Percentiles rank a stretch among this genome's conserved stretches.
These are phyloP conservation scores for Yamadazyma endophytica DNA, from an alignment of 805 yeast genomes.

Conservation along the genomic window DNA sequence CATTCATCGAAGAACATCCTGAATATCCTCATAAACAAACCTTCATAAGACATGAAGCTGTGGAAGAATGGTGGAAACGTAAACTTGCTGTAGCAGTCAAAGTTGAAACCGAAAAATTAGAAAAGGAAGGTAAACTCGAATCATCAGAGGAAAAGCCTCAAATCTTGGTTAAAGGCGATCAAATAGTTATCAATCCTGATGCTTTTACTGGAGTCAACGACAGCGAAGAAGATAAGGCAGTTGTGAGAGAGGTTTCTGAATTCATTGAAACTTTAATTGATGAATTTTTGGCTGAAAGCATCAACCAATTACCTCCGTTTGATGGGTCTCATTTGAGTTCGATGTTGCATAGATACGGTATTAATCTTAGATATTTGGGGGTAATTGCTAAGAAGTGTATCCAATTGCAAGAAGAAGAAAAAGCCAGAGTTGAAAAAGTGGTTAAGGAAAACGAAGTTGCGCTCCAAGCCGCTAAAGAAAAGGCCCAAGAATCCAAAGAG, in stretches of 20 bases:
- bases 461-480: constrained; percentile 17
- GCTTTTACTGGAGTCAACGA: constrained; percentile 49
- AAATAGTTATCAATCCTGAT: constrained; percentile 74
- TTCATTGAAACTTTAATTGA: constrained; percentile 63
- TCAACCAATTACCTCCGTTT: constrained; percentile 60
- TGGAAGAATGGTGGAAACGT: constrained; percentile 83
- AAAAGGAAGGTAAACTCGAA: constrained; percentile 27
- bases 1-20: constrained; percentile 57
- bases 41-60: constrained; percentile 79
- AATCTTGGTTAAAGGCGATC: constrained; percentile 48
- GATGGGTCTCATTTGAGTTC: constrained; percentile 76
- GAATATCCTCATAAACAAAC: constrained; percentile 81
- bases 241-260: constrained; percentile 65
- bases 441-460: constrained; percentile 25
- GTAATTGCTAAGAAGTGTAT: constrained; percentile 39
- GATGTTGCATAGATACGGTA: constrained; percentile 73
- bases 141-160: constrained; percentile 40
- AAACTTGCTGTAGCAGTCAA: constrained; percentile 54
- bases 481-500: constrained; percentile 15
- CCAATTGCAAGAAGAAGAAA: constrained; percentile 15
- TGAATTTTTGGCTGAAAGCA: constrained; percentile 53
- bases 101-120: constrained; percentile 46
- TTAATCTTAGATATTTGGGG: constrained; percentile 87
- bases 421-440: constrained; percentile 15
- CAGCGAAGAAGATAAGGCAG: constrained; percentile 50